Conservation (phyloP, 2,329 filamentous ascomycete species). For the Ceratocystis alfenasii region DNA sequence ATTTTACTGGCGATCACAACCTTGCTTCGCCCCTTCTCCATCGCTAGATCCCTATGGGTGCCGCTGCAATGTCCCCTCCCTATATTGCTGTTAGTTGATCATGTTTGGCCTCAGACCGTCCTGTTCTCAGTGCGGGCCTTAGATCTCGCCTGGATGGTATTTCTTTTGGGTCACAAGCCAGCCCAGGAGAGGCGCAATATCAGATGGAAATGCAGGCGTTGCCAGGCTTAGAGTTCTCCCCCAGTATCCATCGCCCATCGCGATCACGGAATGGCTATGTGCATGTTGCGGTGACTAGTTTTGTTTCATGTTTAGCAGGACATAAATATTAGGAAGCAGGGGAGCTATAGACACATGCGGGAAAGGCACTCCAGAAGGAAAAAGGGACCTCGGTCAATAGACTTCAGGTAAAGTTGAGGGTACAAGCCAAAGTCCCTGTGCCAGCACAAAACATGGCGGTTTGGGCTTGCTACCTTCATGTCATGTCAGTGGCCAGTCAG, state of each 20-base stretch:
- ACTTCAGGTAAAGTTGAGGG: neutral
- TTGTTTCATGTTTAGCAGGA: slow-evolving; percentile 6
- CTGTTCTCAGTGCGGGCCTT: neutral
- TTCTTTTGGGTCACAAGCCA: neutral
- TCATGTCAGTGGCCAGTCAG: neutral
- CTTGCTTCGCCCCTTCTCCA: neutral
- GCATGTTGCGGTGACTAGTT: neutral
- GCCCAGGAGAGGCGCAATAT: neutral
- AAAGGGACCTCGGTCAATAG: neutral
- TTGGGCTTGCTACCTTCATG: neutral
- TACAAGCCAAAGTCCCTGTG: neutral
- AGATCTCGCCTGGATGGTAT: neutral
- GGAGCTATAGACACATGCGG: neutral
- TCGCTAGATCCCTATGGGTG: neutral
- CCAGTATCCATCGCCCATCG: neutral
- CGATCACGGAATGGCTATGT: neutral
- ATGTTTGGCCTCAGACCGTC: neutral
- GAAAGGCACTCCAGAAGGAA: neutral
- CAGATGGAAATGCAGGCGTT: slow-evolving; percentile 2
- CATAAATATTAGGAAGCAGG: neutral
- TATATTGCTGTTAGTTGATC: neutral
- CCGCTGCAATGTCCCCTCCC: neutral
- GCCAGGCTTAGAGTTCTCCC: neutral
- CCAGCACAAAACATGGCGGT: neutral
- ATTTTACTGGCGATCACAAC: slow-evolving; percentile 2